phyloP scores from a whole-genome alignment of 106 monocot species.

The Dendrobium catenatum region DNA sequence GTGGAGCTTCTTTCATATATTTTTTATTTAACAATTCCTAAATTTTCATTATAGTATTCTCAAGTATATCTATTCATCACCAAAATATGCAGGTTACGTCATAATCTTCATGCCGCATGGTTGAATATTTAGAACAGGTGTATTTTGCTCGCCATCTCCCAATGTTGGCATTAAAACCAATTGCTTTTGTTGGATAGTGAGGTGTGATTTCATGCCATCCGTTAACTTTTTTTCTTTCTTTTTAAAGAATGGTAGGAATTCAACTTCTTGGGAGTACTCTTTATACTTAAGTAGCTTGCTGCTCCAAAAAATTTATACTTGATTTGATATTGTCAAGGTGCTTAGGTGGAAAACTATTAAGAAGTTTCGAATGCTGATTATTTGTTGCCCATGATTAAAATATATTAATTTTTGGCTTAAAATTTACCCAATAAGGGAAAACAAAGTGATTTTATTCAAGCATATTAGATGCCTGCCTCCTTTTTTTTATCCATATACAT shows the following conservation, averaged over 20 bases:
- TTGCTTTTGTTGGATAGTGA: constrained; percentile 70
- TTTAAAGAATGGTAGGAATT: neutral
- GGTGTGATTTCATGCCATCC: constrained; percentile 25
- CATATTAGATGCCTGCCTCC: too few species aligned
- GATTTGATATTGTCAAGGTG: too few species aligned
- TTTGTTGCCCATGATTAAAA: neutral
- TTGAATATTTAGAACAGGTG: constrained; percentile 92
- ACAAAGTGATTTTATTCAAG: too few species aligned
- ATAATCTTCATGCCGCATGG: constrained; percentile 94
- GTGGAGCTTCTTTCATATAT: too few species aligned
- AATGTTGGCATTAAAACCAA: constrained; percentile 77
- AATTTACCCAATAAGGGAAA: too few species aligned
- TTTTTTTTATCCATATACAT: too few species aligned
- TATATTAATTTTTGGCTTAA: neutral
- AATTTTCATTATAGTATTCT: too few species aligned
- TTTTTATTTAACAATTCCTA: too few species aligned
- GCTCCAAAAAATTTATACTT: neutral
- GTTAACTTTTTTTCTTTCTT: neutral
- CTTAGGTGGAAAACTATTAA: neutral
- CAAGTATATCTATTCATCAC: too few species aligned
- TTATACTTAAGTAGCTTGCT: neutral
- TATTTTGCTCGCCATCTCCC: too few species aligned
- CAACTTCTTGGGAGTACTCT: neutral
- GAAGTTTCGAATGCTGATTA: neutral
- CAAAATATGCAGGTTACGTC: constrained; percentile 56